These are phyloP conservation scores for Salix dunnii DNA, from an alignment of 345 rosid species.

Conservation along the genomic window DNA sequence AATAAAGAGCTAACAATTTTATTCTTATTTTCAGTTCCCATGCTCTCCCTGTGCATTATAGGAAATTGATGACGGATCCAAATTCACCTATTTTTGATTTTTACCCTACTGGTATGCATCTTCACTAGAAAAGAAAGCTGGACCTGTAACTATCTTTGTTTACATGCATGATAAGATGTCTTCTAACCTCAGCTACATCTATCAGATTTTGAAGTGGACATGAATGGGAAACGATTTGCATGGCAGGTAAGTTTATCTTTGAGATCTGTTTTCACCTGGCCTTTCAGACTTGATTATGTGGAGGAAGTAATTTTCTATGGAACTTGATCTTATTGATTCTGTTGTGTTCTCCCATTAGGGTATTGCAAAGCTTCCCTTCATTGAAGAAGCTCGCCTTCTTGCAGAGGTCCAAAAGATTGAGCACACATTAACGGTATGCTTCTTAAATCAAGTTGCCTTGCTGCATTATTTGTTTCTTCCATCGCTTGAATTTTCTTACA, in stretches of 20 bases:
- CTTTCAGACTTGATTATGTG: background rate
- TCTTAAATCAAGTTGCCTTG: background rate
- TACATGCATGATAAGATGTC: slow-evolving; percentile 12
- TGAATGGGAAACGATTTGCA: slow-evolving; percentile 83
- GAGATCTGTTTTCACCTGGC: slow-evolving; percentile 5
- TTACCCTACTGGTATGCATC: slow-evolving; percentile 66
- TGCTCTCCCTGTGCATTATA: slow-evolving; percentile 79
- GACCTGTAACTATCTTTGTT: background rate
- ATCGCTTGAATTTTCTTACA: background rate
- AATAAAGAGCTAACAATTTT: slow-evolving; percentile 14
- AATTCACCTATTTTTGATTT: slow-evolving; percentile 81
- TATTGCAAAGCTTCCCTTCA: slow-evolving; percentile 83
- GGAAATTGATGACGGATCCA: slow-evolving; percentile 82
- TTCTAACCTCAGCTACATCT: slow-evolving; percentile 23
- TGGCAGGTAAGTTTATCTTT: slow-evolving; percentile 69
- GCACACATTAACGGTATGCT: slow-evolving; percentile 62
- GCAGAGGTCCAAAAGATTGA: slow-evolving; percentile 61
- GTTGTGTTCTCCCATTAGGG: slow-evolving; percentile 43
- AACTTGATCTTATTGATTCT: background rate
- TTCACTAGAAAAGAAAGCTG: slow-evolving; percentile 12
- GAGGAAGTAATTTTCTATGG: background rate
- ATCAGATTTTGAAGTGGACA: slow-evolving; percentile 86
- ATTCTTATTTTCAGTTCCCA: slow-evolving; percentile 60
- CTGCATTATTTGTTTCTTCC: slow-evolving; percentile 3
- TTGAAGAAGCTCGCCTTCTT: slow-evolving; percentile 84